These are phyloP conservation scores for Arabidopsis suecica DNA, from an alignment of 345 rosid species.

Conservation along the genomic window DNA sequence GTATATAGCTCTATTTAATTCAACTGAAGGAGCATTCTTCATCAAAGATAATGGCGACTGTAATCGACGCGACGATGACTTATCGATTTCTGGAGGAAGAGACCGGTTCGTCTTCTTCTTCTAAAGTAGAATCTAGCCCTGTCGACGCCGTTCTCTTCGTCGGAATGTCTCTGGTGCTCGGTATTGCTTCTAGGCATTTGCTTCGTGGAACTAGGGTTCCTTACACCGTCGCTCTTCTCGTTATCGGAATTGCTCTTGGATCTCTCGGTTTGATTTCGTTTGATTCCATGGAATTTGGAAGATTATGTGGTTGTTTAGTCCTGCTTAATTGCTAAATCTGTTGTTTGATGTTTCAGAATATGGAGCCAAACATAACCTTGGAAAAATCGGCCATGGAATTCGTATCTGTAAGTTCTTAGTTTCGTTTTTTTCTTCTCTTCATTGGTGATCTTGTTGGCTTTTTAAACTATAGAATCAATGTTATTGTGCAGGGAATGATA, in stretches of 20 bases:
- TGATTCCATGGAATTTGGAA: background rate
- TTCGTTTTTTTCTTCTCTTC: no score
- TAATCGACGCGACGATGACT: conserved; percentile 27
- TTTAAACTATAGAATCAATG: no score
- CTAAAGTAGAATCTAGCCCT: conserved; percentile 46
- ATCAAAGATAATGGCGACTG: conserved; percentile 38
- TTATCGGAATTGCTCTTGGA: conserved; percentile 85
- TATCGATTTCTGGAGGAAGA: conserved; percentile 37
- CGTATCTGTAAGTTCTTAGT: conserved; percentile 73
- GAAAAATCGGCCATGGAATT: conserved; percentile 85
- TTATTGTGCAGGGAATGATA: conserved; percentile 68
- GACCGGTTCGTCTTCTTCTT: background rate
- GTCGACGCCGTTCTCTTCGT: conserved; percentile 84
- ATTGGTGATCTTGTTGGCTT: no score
- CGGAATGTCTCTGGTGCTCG: conserved; percentile 74
- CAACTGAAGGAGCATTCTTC: background rate
- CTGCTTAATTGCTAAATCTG: background rate
- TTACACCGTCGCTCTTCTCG: conserved; percentile 90
- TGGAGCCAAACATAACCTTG: conserved; percentile 75
- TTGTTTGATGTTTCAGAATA: conserved; percentile 60
- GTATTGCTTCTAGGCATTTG: conserved; percentile 75
- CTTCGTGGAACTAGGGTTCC: conserved; percentile 93
- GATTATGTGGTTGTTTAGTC: no score
- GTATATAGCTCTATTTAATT: no score
- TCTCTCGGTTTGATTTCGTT: conserved; percentile 65